Conservation (phyloP, 2,329 filamentous ascomycete genomes). For the Trematosphaeria pertusa region DNA sequence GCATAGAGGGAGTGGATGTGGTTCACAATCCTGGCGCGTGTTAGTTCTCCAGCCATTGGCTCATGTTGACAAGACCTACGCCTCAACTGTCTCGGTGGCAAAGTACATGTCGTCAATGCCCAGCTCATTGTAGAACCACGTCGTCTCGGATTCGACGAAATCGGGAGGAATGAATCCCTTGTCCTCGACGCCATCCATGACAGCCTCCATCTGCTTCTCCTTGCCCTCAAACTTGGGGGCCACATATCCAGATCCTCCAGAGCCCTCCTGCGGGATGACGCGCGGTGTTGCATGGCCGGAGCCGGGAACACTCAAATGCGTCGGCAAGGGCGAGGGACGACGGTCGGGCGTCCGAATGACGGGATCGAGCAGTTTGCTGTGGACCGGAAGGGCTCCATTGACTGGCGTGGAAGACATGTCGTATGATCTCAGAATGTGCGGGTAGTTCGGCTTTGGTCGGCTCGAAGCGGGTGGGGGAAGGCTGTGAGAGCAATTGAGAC, state of each 20-base stretch:
- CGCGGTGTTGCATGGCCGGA: slow-evolving; percentile 63
- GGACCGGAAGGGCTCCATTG: slow-evolving; percentile 33
- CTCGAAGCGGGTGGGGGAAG: not conserved
- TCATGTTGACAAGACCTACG: slow-evolving; percentile 47
- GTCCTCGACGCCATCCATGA: slow-evolving; percentile 79
- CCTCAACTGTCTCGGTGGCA: slow-evolving; percentile 82
- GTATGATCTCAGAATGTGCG: slow-evolving; percentile 8
- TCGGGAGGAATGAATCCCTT: slow-evolving; percentile 86
- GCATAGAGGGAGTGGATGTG: slow-evolving; percentile 97
- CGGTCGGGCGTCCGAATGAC: slow-evolving; percentile 63
- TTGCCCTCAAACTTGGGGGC: slow-evolving; percentile 95
- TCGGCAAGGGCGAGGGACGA: slow-evolving; percentile 85
- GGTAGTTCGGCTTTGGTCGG: slow-evolving; percentile 8
- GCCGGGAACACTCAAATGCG: slow-evolving; percentile 77
- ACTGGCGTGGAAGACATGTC: slow-evolving; percentile 43
- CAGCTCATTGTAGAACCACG: slow-evolving; percentile 97
- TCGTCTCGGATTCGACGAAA: slow-evolving; percentile 83
- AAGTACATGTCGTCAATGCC: slow-evolving; percentile 99
- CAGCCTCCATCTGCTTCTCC: slow-evolving; percentile 83
- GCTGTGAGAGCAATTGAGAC: not conserved
- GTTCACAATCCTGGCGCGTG: slow-evolving; percentile 70
- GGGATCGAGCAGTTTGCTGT: slow-evolving; percentile 66
- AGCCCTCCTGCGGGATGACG: slow-evolving; percentile 81
- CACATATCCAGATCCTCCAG: slow-evolving; percentile 83
- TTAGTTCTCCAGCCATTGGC: slow-evolving; percentile 17